Evolutionary conservation across 2,329 filamentous ascomycete genomes (phyloP).

Genomic region (Epichloe sylvatica): DNA sequence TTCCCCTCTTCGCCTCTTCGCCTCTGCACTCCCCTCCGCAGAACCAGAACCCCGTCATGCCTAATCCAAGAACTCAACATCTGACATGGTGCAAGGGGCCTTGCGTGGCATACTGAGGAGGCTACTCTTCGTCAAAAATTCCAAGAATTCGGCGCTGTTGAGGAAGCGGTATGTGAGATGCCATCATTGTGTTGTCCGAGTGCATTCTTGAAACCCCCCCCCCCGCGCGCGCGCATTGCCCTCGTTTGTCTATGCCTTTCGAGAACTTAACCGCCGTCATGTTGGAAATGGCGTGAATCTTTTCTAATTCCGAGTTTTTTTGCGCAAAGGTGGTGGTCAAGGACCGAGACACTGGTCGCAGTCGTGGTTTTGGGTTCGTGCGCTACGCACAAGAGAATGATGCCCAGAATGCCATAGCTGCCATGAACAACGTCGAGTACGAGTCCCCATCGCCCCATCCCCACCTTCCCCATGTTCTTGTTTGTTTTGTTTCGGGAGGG

Average conservation of each 20-base stretch:
- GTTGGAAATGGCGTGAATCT: conserved; percentile 4
- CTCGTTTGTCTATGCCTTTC: background rate
- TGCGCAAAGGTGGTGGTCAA: conserved; percentile 75
- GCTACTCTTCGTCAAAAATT: conserved; percentile 77
- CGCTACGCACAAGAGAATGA: conserved; percentile 67
- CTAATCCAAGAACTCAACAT: conserved; percentile 1
- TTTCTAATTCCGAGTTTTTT: conserved; percentile 10
- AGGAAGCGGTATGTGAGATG: conserved; percentile 72
- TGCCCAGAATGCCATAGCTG: conserved; percentile 60
- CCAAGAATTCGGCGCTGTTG: conserved; percentile 76
- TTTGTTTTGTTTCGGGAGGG: background rate
- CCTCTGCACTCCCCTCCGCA: background rate
- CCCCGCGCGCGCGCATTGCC: background rate
- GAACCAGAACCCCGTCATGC: background rate
- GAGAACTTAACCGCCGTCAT: background rate
- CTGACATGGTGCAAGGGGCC: conserved; percentile 48
- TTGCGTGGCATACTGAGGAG: conserved; percentile 97
- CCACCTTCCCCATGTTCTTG: conserved; percentile 7
- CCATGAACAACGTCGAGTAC: conserved; percentile 86
- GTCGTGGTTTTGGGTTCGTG: conserved; percentile 94
- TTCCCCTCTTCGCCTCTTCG: conserved; percentile 2
- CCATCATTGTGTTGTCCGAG: conserved; percentile 1
- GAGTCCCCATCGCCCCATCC: conserved; percentile 19
- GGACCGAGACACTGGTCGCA: conserved; percentile 90
- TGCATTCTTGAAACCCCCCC: background rate